phyloP scores from a whole-genome alignment of 371 early-diverging fungal genomes.

The Paraphysoderma sedebokerense region DNA sequence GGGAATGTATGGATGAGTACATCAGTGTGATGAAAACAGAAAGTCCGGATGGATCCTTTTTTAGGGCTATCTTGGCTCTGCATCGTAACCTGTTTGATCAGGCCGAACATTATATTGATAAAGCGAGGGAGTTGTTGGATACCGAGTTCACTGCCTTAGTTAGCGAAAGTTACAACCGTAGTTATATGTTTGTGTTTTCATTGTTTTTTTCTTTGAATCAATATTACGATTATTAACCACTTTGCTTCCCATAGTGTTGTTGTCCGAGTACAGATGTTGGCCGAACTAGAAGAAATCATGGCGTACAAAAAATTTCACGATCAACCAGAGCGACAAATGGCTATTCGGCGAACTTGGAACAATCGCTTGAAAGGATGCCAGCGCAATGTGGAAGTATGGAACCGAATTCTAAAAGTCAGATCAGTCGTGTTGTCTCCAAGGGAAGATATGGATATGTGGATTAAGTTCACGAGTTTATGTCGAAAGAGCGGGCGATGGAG shows the following conservation, averaged over 20 bases:
- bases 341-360: constrained; percentile 79
- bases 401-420: constrained; percentile 72
- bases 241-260: constrained; percentile 42
- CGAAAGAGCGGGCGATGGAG: constrained; percentile 73
- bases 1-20: constrained; percentile 83
- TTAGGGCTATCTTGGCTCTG: constrained; percentile 70
- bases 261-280: constrained; percentile 89
- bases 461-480: constrained; percentile 88
- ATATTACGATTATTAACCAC: too few species aligned
- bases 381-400: constrained; percentile 92
- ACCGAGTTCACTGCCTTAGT: constrained; percentile 75
- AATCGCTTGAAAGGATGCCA: constrained; percentile 74
- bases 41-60: constrained; percentile 50
- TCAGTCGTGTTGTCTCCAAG: constrained; percentile 75
- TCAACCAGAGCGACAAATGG: constrained; percentile 55
- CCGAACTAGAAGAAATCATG: constrained; percentile 93
- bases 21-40: constrained; percentile 62
- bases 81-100: constrained; percentile 63
- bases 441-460: constrained; percentile 87
- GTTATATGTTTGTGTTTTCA: constrained; percentile 39
- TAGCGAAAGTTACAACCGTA: constrained; percentile 88
- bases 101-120: constrained; percentile 56
- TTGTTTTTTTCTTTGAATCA: neutral
- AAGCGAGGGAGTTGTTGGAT: constrained; percentile 73
- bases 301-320: constrained; percentile 66